Evolutionary conservation across 2,329 filamentous ascomycete genomes (phyloP).

Genomic region (Botrytis porri): DNA sequence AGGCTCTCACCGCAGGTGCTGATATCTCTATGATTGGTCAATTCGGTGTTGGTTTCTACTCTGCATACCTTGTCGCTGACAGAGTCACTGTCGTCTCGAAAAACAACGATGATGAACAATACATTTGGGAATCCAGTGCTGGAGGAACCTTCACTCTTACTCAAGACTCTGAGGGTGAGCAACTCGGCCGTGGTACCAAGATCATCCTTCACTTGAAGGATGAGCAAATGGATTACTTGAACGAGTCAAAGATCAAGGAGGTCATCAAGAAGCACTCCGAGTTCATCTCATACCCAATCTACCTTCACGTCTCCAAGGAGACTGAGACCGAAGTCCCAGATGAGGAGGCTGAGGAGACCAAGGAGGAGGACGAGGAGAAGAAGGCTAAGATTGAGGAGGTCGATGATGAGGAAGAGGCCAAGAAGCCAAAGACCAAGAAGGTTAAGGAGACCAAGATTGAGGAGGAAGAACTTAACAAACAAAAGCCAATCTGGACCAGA

Average conservation of each 20-base stretch:
- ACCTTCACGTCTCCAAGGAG: slow-evolving; percentile 99
- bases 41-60: slow-evolving; percentile 99
- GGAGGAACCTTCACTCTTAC: slow-evolving; percentile 95
- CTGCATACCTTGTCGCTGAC: slow-evolving; percentile 98
- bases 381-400: slow-evolving; percentile 25
- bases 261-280: slow-evolving; percentile 99
- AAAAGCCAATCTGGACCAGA: slow-evolving; percentile 99
- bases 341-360: slow-evolving; percentile 21
- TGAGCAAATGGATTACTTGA: slow-evolving; percentile 96
- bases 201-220: slow-evolving; percentile 99
- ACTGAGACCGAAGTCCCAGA: slow-evolving; percentile 87
- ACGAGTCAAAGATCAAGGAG: slow-evolving; percentile 99
- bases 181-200: slow-evolving; percentile 91
- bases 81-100: slow-evolving; percentile 93
- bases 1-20: slow-evolving; percentile 95
- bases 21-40: slow-evolving; percentile 99
- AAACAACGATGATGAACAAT: slow-evolving; percentile 99
- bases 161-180: slow-evolving; percentile 86
- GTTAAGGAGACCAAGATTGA: slow-evolving; percentile 98
- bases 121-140: slow-evolving; percentile 97
- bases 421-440: slow-evolving; percentile 78
- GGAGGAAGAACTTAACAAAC: slow-evolving; percentile 99
- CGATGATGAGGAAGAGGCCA: slow-evolving; percentile 24
- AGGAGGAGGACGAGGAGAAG: slow-evolving; percentile 45
- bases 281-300: slow-evolving; percentile 99